Evolutionary conservation across 352 stramenopile species (phyloP).

Genomic region (Phytophthora brassicae): DNA sequence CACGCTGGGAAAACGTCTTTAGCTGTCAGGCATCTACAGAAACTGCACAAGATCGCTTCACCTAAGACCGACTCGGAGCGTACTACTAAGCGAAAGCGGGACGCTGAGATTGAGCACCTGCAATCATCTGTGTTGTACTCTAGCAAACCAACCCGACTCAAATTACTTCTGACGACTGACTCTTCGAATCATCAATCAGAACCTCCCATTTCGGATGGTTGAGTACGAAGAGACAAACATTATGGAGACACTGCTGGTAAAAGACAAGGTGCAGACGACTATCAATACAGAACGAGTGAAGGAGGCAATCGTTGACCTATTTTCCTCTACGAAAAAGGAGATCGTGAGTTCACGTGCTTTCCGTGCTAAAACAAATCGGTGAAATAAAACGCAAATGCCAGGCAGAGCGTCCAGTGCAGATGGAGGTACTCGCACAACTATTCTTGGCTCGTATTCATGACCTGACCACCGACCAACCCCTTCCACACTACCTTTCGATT

Average conservation of each 20-base stretch:
- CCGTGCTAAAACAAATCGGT: neutral
- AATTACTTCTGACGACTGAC: neutral
- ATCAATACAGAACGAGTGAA: neutral
- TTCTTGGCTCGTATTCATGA: neutral
- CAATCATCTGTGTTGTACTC: neutral
- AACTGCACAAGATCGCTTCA: neutral
- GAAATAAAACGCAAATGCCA: neutral
- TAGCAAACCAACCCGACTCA: neutral
- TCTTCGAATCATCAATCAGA: neutral
- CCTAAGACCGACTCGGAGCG: neutral
- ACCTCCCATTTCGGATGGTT: neutral
- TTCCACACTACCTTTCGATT: conserved; percentile 18
- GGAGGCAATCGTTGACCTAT: neutral
- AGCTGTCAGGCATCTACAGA: neutral
- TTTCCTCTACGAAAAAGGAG: neutral
- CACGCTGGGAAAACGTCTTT: neutral
- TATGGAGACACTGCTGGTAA: neutral
- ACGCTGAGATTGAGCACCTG: neutral
- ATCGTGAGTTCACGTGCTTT: neutral
- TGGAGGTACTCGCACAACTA: neutral
- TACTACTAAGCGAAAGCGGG: neutral
- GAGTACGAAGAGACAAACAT: neutral
- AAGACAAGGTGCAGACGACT: neutral
- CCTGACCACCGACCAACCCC: conserved; percentile 3
- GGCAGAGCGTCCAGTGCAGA: too few species aligned